Base-by-base conservation (phyloP, 2,329 filamentous ascomycete species). In the Ploettnerulaceae sp. region DNA sequence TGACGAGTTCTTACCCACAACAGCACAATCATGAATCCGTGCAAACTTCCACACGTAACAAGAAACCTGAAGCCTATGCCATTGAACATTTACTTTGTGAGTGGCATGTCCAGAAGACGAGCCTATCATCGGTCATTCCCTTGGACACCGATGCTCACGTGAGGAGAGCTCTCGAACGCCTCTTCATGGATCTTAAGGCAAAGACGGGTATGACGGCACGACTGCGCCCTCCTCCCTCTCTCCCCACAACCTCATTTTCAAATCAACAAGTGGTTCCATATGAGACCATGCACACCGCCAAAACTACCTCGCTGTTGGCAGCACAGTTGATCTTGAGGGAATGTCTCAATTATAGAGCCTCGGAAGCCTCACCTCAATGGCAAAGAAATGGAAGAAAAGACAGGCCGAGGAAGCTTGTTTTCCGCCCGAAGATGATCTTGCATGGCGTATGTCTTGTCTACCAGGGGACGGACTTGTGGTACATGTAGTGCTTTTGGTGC, bases 151-250 rank as follows among this genome's bases (percentile, higher is more conserved):
- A n/a, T n/a, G n/a, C n/a, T n/a, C n/a, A n/a, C n/a, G n/a, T n/a
- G n/a, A n/a, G n/a, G n/a, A n/a, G n/a, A n/a, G n/a, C n/a, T n/a
- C n/a, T n/a, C n/a, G n/a, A n/a, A n/a, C n/a, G n/a, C n/a, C n/a
- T n/a, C n/a, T n/a, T n/a, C n/a, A n/a, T n/a, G 12, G 25, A 28
- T 28, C 12, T 20, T 6, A 5, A 36, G 34, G 29, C 21, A 42
- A 41, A 33, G 29, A 42, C 38, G 38, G 38, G n/a, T 42, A 33
- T 42, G 28, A 42, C 38, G 38, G 38, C 38, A 42, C 28, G 28
- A 25, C 38, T 31, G 38, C 38, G 29, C 26, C 28, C 17, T 31
- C 12, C 18, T 28, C 25, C 15, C 24, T n/a, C 12, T 12, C 7
- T 7, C 7, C 25, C 7, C 25, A 12, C 25, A 28, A 7, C 12